Percentiles rank a stretch among this genome's conserved stretches.
These are phyloP conservation scores for Rhodamnia rubescens DNA, from an alignment of 345 rosid genomes.

Conservation along the genomic window DNA sequence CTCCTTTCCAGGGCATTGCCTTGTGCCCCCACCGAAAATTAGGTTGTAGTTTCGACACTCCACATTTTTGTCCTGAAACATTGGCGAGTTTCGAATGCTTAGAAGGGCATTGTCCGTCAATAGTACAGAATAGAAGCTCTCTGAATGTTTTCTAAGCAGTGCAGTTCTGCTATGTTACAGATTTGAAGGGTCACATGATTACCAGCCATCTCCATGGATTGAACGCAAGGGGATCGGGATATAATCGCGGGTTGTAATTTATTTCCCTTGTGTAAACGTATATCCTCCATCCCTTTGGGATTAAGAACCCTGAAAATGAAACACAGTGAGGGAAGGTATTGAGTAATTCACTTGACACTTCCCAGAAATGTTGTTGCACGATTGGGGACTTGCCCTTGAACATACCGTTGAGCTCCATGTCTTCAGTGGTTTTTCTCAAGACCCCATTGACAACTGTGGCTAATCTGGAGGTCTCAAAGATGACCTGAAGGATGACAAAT, in stretches of 20 bases:
- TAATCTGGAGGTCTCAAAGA: constrained; percentile 72
- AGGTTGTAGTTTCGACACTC: constrained; percentile 49
- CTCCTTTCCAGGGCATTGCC: constrained; percentile 94
- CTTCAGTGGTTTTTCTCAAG: constrained; percentile 63
- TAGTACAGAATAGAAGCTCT: too few relatives aligned
- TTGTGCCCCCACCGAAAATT: constrained; percentile 82
- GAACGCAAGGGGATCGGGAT: constrained; percentile 63
- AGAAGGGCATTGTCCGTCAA: neutral
- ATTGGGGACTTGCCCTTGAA: neutral
- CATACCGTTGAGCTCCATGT: constrained; percentile 72
- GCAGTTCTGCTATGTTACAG: neutral
- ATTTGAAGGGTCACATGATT: neutral
- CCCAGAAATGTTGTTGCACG: neutral
- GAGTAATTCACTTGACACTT: neutral
- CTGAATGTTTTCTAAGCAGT: neutral
- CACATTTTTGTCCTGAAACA: constrained; percentile 44
- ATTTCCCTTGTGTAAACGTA: constrained; percentile 82
- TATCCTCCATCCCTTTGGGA: constrained; percentile 95
- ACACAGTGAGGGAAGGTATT: neutral
- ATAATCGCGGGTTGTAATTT: constrained; percentile 51
- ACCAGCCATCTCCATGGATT: constrained; percentile 99
- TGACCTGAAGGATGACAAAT: constrained; percentile 28
- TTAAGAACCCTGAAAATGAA: constrained; percentile 42
- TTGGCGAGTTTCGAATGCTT: neutral
- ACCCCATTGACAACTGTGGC: constrained; percentile 81